phyloP scores from a whole-genome alignment of 495 filamentous ascomycete genomes.

The Aspergillus funiculosus region DNA sequence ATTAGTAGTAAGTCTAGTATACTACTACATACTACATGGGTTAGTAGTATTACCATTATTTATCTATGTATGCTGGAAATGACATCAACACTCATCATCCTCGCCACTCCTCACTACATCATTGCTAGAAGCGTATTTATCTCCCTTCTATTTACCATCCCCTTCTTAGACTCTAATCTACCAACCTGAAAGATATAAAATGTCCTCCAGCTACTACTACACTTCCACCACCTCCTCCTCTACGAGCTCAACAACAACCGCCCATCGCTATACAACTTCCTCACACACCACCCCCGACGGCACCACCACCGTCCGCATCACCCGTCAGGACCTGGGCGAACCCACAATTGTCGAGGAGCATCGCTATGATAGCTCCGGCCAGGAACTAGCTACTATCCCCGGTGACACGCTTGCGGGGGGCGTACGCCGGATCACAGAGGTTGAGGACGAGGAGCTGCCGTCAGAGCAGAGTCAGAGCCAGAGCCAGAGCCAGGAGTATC shows the following conservation, averaged over 20 bases:
- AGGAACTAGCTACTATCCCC: constrained; percentile 24
- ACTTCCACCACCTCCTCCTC: constrained; percentile 31
- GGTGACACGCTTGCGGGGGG: constrained; percentile 19
- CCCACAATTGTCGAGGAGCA: constrained; percentile 33
- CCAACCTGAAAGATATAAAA: background rate
- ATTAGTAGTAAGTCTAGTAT: too few species aligned
- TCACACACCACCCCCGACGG: constrained; percentile 34
- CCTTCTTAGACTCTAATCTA: background rate
- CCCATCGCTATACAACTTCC: constrained; percentile 32
- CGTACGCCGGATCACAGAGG: constrained; percentile 26
- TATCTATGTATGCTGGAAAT: background rate
- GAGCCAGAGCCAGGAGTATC: constrained; percentile 11
- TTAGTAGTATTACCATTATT: too few species aligned
- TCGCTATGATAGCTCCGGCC: constrained; percentile 32
- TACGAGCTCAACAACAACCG: constrained; percentile 27
- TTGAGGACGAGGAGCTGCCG: constrained; percentile 21
- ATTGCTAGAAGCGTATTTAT: too few species aligned
- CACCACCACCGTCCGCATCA: constrained; percentile 35
- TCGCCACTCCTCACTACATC: background rate
- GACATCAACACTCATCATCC: constrained; percentile 7
- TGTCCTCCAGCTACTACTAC: constrained; percentile 19
- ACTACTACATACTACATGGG: too few species aligned
- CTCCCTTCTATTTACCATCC: too few species aligned
- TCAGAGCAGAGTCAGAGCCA: constrained; percentile 2
- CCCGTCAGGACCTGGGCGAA: constrained; percentile 34